Conservation (phyloP, 2,329 filamentous ascomycete genomes). For the Exophiala xenobiotica region DNA sequence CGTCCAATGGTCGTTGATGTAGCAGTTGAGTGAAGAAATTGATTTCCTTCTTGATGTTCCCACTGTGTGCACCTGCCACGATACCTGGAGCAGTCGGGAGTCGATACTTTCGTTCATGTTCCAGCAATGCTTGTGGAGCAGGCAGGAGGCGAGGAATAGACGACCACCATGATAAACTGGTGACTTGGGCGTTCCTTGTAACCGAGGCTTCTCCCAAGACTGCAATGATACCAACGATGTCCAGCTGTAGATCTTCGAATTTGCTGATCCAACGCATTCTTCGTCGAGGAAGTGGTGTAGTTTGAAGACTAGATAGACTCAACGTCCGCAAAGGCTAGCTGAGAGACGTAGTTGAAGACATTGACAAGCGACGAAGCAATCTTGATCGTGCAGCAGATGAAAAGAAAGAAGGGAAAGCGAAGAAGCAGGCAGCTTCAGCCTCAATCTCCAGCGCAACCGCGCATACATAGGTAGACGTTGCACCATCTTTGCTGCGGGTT, state of each 20-base stretch:
- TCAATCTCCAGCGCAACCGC: neutral
- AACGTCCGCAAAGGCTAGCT: neutral
- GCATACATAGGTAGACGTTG: neutral
- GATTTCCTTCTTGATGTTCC: slow-evolving; percentile 54
- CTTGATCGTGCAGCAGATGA: too few relatives aligned
- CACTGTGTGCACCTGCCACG: slow-evolving; percentile 60
- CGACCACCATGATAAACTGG: slow-evolving; percentile 59
- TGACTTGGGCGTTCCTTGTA: slow-evolving; percentile 57
- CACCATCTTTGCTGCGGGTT: neutral
- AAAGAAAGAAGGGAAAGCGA: neutral
- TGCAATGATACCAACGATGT: slow-evolving; percentile 63
- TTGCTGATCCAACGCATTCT: slow-evolving; percentile 19
- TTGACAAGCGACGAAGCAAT: too few relatives aligned
- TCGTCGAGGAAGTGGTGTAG: neutral
- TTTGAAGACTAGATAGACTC: neutral
- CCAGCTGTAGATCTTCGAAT: slow-evolving; percentile 38
- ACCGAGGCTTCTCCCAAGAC: slow-evolving; percentile 63
- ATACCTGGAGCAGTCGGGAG: slow-evolving; percentile 57
- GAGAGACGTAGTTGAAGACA: too few relatives aligned
- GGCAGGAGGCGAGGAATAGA: slow-evolving; percentile 61
- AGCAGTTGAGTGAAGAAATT: slow-evolving; percentile 64
- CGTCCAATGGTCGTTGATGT: slow-evolving; percentile 44
- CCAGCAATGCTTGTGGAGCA: slow-evolving; percentile 62
- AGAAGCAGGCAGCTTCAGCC: neutral
- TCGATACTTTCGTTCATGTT: slow-evolving; percentile 54